Percentiles rank a stretch among this genome's conserved stretches.
phyloP scores from a whole-genome alignment of 805 yeast species.

The Monosporozyma aquatica region DNA sequence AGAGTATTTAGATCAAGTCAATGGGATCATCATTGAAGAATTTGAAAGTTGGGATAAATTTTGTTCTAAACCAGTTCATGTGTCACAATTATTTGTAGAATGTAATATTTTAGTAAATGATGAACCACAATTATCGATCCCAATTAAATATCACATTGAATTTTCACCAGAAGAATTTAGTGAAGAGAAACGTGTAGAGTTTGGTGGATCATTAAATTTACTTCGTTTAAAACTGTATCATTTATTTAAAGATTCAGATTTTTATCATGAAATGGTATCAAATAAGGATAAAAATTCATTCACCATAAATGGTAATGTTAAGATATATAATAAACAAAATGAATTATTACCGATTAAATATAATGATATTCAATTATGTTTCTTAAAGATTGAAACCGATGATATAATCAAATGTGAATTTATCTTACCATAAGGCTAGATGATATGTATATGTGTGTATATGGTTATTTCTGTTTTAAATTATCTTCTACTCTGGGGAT shows the following conservation, averaged over 20 bases:
- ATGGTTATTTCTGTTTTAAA: background rate
- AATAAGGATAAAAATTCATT: conserved; percentile 11
- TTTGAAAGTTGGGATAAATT: conserved; percentile 49
- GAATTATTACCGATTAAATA: conserved; percentile 23
- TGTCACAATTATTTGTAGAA: conserved; percentile 60
- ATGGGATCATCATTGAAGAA: conserved; percentile 29
- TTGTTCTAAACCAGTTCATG: conserved; percentile 66
- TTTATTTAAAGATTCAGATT: conserved; percentile 41
- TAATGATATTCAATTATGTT: conserved; percentile 42
- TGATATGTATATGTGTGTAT: background rate
- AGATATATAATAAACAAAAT: conserved; percentile 29
- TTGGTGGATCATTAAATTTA: conserved; percentile 59
- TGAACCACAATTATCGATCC: conserved; percentile 22
- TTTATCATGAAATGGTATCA: conserved; percentile 20
- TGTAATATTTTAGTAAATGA: conserved; percentile 33
- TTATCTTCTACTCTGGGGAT: conserved; percentile 28
- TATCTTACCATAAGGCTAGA: background rate
- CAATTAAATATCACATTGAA: conserved; percentile 58
- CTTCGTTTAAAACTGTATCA: conserved; percentile 48
- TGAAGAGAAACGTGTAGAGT: conserved; percentile 48
- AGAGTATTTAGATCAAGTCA: conserved; percentile 26
- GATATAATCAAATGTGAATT: conserved; percentile 33
- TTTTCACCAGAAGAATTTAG: conserved; percentile 76
- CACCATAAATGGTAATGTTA: conserved; percentile 30
- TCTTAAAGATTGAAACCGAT: conserved; percentile 47